Evolutionary conservation across 1,284 basidiomycete genomes (phyloP), one percentile per base, ranked within the genome.

Genomic region (Papiliotrema fonsecae): DNA sequence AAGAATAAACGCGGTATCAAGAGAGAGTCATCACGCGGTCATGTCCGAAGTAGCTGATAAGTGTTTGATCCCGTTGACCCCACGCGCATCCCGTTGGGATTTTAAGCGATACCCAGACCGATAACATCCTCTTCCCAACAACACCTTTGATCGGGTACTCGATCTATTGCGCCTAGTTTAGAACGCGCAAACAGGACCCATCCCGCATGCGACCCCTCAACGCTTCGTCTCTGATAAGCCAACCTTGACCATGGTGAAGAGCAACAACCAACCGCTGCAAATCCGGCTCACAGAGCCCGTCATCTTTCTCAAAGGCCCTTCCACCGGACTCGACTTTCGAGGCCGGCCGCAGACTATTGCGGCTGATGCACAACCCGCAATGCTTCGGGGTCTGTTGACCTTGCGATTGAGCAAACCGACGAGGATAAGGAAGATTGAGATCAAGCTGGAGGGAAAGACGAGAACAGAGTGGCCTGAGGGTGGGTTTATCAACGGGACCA

Each of bases 361-460:
- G n/a, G 66, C 77, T 19, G 78, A 79, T 57, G 76, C 78, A 1
- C 80, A 82, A 5, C 84, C 88, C 2, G 85, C 90, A 6, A 79
- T 93, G 70, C 77, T 98, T 27, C 80, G 94, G 34, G 94, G 92
- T n/a, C 76, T 97, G 11, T 78, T 97, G 50, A 85, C 84, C 1
- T 77, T 98, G 38, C 81, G 82, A 11, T 77, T 97, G 26, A 77
- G 78, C 41, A 94, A 93, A 67, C 83, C 92, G 0, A 91, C 84
- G 34, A 84, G 86, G 67, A 85, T 98, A 62, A 85, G 86, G 31
- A 87, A 84, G 61, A 93, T 98, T 50, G 81, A 84, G 47, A 77
- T 96, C 39, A 82, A 83, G 58, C 76, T 97, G 19, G 77, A 83
- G 45, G 93, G 88, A 6, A 86, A 79, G 56, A 68, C 75, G 4